phyloP scores from a whole-genome alignment of 2,329 filamentous ascomycete genomes.

The Graphiopsis chlorocephala region DNA sequence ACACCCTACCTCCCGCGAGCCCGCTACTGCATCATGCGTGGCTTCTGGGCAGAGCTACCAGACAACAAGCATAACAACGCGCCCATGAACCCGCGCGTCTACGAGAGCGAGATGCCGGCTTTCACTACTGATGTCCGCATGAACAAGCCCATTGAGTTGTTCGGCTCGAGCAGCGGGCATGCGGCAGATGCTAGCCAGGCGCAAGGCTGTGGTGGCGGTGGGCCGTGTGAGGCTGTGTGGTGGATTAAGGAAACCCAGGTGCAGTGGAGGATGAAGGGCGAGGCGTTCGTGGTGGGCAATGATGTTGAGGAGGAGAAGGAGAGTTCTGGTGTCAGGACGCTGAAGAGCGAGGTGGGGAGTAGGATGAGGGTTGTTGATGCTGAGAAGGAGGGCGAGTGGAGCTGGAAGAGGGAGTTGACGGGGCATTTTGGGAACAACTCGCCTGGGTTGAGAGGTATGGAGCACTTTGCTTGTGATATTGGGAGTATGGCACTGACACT shows the following conservation, averaged over 20 bases:
- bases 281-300: constrained; percentile 69
- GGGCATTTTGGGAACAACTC: constrained; percentile 87
- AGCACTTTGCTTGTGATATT: not conserved
- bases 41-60: constrained; percentile 74
- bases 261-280: constrained; percentile 83
- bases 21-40: constrained; percentile 79
- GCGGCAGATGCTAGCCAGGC: constrained; percentile 43
- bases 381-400: constrained; percentile 58
- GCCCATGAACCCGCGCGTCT: constrained; percentile 66
- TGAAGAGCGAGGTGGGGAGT: constrained; percentile 58
- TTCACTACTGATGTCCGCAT: constrained; percentile 88
- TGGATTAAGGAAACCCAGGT: constrained; percentile 70
- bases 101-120: constrained; percentile 72
- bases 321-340: constrained; percentile 54
- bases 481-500: constrained; percentile 10
- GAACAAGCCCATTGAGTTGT: constrained; percentile 75
- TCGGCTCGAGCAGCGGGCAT: constrained; percentile 49
- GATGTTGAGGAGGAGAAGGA: constrained; percentile 60
- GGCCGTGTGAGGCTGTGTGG: constrained; percentile 76
- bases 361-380: constrained; percentile 61
- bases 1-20: constrained; percentile 54
- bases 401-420: constrained; percentile 75
- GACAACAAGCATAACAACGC: constrained; percentile 71
- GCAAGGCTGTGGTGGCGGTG: constrained; percentile 60
- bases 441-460: constrained; percentile 71